Conservation (phyloP, 2,329 filamentous ascomycete species). For the Trichoderma sp. region DNA sequence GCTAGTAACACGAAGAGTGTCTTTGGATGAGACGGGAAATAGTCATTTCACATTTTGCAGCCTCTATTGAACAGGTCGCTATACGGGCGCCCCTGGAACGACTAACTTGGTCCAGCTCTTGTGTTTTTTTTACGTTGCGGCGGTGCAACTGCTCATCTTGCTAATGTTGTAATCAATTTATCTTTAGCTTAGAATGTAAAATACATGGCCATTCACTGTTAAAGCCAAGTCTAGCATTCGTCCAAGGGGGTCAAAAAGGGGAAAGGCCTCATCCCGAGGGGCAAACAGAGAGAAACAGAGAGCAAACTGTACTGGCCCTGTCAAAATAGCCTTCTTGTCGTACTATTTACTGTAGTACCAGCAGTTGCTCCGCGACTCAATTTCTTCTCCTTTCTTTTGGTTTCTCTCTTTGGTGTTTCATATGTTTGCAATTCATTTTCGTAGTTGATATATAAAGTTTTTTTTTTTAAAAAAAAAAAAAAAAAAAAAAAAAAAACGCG, state of each 20-base stretch:
- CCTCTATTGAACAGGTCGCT: background rate
- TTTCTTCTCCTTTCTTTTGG: background rate
- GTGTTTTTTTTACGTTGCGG: background rate
- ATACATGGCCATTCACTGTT: background rate
- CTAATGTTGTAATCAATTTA: background rate
- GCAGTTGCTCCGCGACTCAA: background rate
- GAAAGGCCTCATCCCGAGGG: background rate
- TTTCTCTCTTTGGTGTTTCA: background rate
- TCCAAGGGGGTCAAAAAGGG: background rate
- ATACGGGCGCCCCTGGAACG: background rate
- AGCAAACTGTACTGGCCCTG: background rate
- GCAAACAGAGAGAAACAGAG: background rate
- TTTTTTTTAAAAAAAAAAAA: background rate
- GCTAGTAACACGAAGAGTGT: background rate
- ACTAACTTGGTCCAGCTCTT: too few relatives aligned
- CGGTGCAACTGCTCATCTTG: background rate
- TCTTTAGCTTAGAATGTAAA: conserved; percentile 12
- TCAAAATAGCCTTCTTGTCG: background rate
- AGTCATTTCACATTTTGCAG: background rate
- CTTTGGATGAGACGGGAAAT: background rate
- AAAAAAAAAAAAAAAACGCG: background rate
- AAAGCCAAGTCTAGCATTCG: background rate
- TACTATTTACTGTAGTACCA: background rate
- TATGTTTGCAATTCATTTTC: background rate
- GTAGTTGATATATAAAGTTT: background rate